Percentiles rank a stretch among this genome's conserved stretches.
phyloP scores from a whole-genome alignment of 2,329 filamentous ascomycete genomes.

The Colletotrichum tabaci region DNA sequence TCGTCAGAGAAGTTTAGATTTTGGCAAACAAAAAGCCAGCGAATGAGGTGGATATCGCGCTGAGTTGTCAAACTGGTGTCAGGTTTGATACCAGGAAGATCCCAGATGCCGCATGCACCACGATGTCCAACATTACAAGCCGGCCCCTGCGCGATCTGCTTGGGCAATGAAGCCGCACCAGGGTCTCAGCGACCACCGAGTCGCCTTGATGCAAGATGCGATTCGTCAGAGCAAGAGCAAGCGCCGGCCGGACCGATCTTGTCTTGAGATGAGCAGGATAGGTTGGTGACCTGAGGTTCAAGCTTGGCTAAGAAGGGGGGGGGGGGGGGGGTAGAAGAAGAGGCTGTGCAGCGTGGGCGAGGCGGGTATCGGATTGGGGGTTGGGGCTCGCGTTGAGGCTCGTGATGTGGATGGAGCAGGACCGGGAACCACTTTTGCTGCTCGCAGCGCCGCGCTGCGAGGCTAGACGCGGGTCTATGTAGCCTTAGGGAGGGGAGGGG shows the following conservation, averaged over 20 bases:
- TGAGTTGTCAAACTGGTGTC: constrained; percentile 56
- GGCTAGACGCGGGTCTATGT: constrained; percentile 33
- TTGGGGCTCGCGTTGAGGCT: constrained; percentile 38
- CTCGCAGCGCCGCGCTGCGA: constrained; percentile 38
- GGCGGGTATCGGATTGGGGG: constrained; percentile 24
- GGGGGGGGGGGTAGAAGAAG: neutral
- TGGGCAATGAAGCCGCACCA: constrained; percentile 58
- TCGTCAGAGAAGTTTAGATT: constrained; percentile 43
- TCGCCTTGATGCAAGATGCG: constrained; percentile 40
- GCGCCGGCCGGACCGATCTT: constrained; percentile 35
- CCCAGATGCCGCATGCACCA: constrained; percentile 56
- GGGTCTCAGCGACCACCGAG: constrained; percentile 52
- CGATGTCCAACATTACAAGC: constrained; percentile 56
- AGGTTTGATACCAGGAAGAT: constrained; percentile 58
- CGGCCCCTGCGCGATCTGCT: constrained; percentile 58
- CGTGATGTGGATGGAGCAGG: constrained; percentile 29
- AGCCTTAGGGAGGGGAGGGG: constrained; percentile 34
- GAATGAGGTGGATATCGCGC: constrained; percentile 50
- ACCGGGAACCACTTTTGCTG: constrained; percentile 30
- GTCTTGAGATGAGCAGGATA: constrained; percentile 28
- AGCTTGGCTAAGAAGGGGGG: neutral
- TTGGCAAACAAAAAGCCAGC: constrained; percentile 44
- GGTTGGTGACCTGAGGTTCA: constrained; percentile 11
- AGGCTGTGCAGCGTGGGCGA: constrained; percentile 12
- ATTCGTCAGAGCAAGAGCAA: constrained; percentile 40